phyloP scores from a whole-genome alignment of 2,329 filamentous ascomycete species.

The Fusarium mundagurra region DNA sequence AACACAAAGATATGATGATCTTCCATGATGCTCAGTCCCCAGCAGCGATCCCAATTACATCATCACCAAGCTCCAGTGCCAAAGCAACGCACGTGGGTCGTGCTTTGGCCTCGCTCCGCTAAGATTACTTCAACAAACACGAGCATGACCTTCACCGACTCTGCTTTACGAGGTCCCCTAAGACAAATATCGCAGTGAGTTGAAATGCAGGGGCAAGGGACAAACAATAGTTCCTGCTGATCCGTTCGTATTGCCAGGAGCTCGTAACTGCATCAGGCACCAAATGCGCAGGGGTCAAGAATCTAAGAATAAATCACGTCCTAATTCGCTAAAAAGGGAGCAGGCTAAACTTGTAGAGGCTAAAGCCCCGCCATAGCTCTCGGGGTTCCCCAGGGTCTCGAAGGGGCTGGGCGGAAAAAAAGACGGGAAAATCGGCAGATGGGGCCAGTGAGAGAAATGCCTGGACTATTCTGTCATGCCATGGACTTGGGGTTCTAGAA shows the following conservation, averaged over 20 bases:
- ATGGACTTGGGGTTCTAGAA: not conserved
- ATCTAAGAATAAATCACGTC: constrained; percentile 1
- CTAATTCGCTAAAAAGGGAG: not conserved
- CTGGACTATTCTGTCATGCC: not conserved
- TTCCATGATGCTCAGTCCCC: not conserved
- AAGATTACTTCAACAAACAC: not conserved
- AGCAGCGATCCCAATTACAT: not conserved
- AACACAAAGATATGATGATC: not conserved
- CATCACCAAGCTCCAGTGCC: not conserved
- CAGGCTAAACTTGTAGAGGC: not conserved
- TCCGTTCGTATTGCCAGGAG: constrained; percentile 9
- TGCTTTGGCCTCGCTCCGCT: not conserved
- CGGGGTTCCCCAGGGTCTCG: constrained; percentile 6
- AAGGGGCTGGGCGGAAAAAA: not conserved
- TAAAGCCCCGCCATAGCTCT: not conserved
- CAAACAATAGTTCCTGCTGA: not conserved
- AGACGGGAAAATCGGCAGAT: not conserved
- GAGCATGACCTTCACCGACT: not conserved
- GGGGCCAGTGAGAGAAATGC: rapidly evolving
- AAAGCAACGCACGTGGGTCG: not conserved
- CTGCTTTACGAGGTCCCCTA: constrained; percentile 10
- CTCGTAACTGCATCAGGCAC: constrained; percentile 1
- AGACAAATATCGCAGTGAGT: not conserved
- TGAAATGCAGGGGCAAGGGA: not conserved
- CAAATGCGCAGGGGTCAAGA: not conserved